Evolutionary conservation across 108 stramenopile genomes (phyloP).

Genomic region (Parietichytrium sp.): DNA sequence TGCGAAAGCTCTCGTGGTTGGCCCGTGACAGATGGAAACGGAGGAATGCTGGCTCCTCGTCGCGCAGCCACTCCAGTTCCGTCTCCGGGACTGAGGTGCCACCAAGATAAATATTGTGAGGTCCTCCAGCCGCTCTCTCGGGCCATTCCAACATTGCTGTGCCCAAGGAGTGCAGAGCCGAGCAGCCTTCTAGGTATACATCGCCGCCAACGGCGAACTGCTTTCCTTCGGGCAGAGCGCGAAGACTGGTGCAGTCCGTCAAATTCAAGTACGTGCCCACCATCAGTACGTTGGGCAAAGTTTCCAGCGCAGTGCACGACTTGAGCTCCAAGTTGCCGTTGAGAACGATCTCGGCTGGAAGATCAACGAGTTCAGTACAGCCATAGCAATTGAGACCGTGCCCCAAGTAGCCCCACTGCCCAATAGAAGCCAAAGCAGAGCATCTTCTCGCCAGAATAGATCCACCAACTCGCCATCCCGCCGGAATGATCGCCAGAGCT

Average conservation of each 20-base stretch:
- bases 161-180: neutral
- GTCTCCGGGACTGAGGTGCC: neutral
- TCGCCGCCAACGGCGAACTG: slow-evolving; percentile 5
- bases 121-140: neutral
- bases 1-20: neutral
- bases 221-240: neutral
- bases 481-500: too few species aligned
- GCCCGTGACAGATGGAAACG: slow-evolving; percentile 13
- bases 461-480: too few species aligned
- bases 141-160: neutral
- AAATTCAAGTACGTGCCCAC: neutral
- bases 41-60: neutral
- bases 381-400: slow-evolving; percentile 28
- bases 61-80: slow-evolving; percentile 5
- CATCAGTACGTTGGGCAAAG: neutral
- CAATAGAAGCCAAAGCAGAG: too few species aligned
- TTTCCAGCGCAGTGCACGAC: neutral
- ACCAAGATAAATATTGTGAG: neutral
- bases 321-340: neutral
- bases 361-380: neutral
- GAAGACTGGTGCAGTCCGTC: neutral
- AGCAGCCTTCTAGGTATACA: neutral
- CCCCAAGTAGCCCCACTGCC: too few species aligned
- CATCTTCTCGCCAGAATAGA: too few species aligned
- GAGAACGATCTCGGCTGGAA: neutral